phyloP scores from a whole-genome alignment of 805 yeast genomes.

The Lachancea sp. region DNA sequence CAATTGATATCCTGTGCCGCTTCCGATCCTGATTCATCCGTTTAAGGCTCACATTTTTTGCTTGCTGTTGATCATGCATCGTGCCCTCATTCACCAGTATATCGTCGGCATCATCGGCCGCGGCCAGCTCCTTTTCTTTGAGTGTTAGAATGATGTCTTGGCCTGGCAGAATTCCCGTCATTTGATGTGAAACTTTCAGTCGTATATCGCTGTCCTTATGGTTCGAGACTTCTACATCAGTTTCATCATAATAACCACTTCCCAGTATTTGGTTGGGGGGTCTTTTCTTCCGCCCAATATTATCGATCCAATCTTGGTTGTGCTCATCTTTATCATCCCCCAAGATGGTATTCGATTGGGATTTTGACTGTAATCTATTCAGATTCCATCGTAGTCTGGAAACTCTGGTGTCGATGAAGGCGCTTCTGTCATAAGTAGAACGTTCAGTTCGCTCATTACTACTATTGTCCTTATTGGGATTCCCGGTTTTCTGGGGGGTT shows the following conservation, averaged over 20 bases:
- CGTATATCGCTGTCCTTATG: slow-evolving; percentile 26
- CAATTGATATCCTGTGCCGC: slow-evolving; percentile 19
- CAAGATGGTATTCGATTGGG: slow-evolving; percentile 23
- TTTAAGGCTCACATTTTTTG: slow-evolving; percentile 28
- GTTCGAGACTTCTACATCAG: slow-evolving; percentile 16
- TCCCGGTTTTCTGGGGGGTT: background rate
- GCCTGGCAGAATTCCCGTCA: slow-evolving; percentile 36
- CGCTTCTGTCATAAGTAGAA: slow-evolving; percentile 11
- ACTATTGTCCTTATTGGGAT: background rate
- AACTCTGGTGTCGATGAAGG: background rate
- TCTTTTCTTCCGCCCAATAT: slow-evolving; percentile 18
- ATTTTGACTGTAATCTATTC: slow-evolving; percentile 15
- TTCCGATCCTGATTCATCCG: slow-evolving; percentile 34
- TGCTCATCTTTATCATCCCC: slow-evolving; percentile 6
- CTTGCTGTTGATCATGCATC: slow-evolving; percentile 26
- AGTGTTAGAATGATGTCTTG: slow-evolving; percentile 49
- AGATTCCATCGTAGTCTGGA: slow-evolving; percentile 7
- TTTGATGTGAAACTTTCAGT: slow-evolving; percentile 45
- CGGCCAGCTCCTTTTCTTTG: slow-evolving; percentile 36
- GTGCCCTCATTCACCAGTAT: slow-evolving; percentile 24
- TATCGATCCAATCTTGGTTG: slow-evolving; percentile 21
- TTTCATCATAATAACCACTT: slow-evolving; percentile 9
- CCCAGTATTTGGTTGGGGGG: slow-evolving; percentile 2
- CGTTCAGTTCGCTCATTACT: background rate
- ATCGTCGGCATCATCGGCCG: slow-evolving; percentile 22